Base-by-base conservation (phyloP, 345 rosid genomes). In the Brassica incana region DNA sequence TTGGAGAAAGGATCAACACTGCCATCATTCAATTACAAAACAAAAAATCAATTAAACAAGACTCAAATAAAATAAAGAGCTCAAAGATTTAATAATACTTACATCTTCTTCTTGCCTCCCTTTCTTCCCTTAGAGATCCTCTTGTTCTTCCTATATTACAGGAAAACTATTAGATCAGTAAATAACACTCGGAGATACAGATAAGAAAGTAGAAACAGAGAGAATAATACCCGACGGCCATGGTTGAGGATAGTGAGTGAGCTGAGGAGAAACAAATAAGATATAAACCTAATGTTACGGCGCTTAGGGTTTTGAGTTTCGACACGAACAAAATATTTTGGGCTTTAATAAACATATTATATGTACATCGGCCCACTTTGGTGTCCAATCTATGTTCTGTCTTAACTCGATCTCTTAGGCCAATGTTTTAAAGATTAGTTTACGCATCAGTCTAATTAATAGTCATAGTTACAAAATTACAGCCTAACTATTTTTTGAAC, bases 41-140 rank as follows among this genome's bases (percentile, higher is more conserved):
- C 1, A 1, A 18, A 27, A 58, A 18, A 60, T 67, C 71, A 32
- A 64, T 27, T 16, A 38, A 38, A 1, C 2, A 23, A 36, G 50
- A 52, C 36, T 78, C 10, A 4, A 3, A 16, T 0, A 27, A 8
- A 8, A 0, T 50, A 2, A 50, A 50, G 7, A 35, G 11, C 18
- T 40, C 36, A 8, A 50, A 50, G 18, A 50, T 50, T n/a, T n/a
- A 50, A 1, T n/a, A 38, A 5, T 1, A 83, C 94, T 93, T 75
- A 93, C 98, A 86, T 85, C 87, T 95, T 95, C 97, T 95, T 95
- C 86, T 95, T 91, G 29, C 99, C 90, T 67, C 98, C 98, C 84
- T 91, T 95, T 90, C 90, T 91, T 33, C 99, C 96, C 90, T 93
- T 95, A 1, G 99, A 95, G 83, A 95, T 92, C 80, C 97, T 79